These are phyloP conservation scores for Cladosporium halotolerans DNA, from an alignment of 2,329 filamentous ascomycete genomes.

Conservation along the genomic window DNA sequence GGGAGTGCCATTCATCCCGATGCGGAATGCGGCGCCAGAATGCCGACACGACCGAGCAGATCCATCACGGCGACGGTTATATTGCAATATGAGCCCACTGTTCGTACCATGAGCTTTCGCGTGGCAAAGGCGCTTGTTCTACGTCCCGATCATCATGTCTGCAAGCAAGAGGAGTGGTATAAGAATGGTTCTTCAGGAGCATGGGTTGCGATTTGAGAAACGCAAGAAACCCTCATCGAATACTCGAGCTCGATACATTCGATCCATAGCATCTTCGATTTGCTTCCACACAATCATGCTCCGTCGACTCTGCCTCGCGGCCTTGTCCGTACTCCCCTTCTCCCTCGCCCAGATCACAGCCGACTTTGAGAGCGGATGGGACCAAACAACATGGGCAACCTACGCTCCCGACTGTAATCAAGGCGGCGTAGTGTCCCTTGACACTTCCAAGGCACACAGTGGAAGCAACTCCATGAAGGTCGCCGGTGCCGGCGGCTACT, in stretches of 20 bases:
- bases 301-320: conserved; percentile 38
- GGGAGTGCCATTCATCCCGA: background rate
- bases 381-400: conserved; percentile 51
- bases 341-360: conserved; percentile 50
- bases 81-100: background rate
- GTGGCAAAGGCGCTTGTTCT: background rate
- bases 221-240: background rate
- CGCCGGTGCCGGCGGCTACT: conserved; percentile 46
- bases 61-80: background rate
- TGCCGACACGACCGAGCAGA: conserved; percentile 3
- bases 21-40: background rate
- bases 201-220: background rate
- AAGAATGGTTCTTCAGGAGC: background rate
- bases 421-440: conserved; percentile 51
- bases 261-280: background rate
- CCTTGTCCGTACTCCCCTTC: conserved; percentile 39
- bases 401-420: conserved; percentile 57
- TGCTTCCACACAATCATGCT: conserved; percentile 35
- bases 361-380: conserved; percentile 54
- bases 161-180: background rate
- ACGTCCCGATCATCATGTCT: background rate
- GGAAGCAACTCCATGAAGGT: conserved; percentile 52
- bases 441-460: conserved; percentile 51
- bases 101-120: too few relatives aligned
- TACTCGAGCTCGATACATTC: background rate